phyloP scores from a whole-genome alignment of 2,329 filamentous ascomycete species.

The Pestalotiopsis fici region DNA sequence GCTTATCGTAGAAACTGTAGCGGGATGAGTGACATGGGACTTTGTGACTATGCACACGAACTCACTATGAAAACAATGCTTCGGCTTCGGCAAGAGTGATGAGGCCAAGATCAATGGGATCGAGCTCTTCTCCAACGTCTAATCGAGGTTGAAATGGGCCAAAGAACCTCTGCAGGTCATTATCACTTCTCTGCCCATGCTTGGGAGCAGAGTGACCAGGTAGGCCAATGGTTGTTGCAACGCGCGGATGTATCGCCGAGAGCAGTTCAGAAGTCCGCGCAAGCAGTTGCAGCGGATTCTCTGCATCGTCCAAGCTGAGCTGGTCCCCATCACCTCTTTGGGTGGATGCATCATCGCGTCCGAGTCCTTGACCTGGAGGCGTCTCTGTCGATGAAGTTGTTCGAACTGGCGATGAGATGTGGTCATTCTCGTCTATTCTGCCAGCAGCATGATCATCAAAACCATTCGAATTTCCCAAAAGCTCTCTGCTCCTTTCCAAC shows the following conservation, averaged over 20 bases:
- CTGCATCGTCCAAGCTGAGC: conserved; percentile 64
- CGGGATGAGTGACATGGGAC: conserved; percentile 4
- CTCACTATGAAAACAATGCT: conserved; percentile 65
- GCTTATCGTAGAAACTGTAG: conserved; percentile 65
- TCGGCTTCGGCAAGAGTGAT: conserved; percentile 66
- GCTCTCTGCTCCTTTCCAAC: conserved; percentile 46
- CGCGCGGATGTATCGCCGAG: conserved; percentile 30
- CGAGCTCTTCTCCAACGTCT: conserved; percentile 64
- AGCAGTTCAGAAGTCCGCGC: conserved; percentile 71
- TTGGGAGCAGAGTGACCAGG: conserved; percentile 18
- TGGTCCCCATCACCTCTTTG: conserved; percentile 45
- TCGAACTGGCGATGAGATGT: conserved; percentile 26
- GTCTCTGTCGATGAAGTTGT: conserved; percentile 28
- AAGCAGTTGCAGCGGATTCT: conserved; percentile 73
- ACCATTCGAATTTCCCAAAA: conserved; percentile 26
- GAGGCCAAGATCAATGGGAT: conserved; percentile 71
- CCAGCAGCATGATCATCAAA: conserved; percentile 16
- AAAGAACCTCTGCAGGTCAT: conserved; percentile 66
- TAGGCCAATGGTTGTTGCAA: conserved; percentile 16
- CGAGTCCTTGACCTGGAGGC: conserved; percentile 27
- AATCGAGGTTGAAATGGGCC: conserved; percentile 63
- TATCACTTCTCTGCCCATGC: conserved; percentile 28
- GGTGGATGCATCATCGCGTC: conserved; percentile 21
- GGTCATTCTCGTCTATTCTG: conserved; percentile 20
- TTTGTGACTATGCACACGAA: conserved; percentile 7